Percentiles rank a stretch among this genome's conserved stretches.
These are phyloP conservation scores for Heimioporus retisporus DNA, from an alignment of 1,284 basidiomycete genomes.

Conservation along the genomic window DNA sequence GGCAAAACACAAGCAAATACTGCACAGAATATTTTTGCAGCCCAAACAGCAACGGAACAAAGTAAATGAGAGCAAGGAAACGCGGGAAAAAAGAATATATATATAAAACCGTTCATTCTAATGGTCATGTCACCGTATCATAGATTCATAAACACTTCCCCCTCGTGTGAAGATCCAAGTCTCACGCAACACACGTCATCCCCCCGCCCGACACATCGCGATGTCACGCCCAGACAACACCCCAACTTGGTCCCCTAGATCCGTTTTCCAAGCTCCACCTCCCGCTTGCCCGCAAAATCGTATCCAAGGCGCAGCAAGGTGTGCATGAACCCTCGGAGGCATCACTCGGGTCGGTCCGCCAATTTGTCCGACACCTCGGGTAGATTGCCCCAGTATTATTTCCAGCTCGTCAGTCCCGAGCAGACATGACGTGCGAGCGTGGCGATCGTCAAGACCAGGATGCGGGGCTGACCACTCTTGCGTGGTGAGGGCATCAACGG, in stretches of 20 bases:
- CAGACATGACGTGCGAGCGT: slow-evolving; percentile 80
- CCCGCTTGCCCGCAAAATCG: slow-evolving; percentile 77
- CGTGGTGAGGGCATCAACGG: slow-evolving; percentile 71
- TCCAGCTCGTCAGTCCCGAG: slow-evolving; percentile 69
- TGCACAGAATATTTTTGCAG: too few species aligned
- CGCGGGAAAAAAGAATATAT: slow-evolving; percentile 10
- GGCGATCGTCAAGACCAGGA: slow-evolving; percentile 74
- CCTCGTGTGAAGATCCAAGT: not conserved
- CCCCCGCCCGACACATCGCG: slow-evolving; percentile 73
- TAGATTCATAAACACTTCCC: too few species aligned
- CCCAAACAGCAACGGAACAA: too few species aligned
- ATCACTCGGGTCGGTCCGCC: slow-evolving; percentile 90
- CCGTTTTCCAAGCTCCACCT: slow-evolving; percentile 86
- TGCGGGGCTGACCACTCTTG: slow-evolving; percentile 29
- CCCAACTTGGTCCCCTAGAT: slow-evolving; percentile 94
- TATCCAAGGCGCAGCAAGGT: slow-evolving; percentile 86
- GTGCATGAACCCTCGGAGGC: slow-evolving; percentile 96
- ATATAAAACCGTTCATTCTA: not conserved
- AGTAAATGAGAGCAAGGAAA: too few species aligned
- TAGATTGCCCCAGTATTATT: slow-evolving; percentile 62
- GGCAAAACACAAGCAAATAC: too few species aligned
- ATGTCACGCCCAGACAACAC: slow-evolving; percentile 94
- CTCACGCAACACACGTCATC: slow-evolving; percentile 57
- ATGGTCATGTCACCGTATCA: not conserved
- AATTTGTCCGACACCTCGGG: slow-evolving; percentile 78